Conservation (phyloP, 1,284 basidiomycete species). For the Puccinia polysora region DNA sequence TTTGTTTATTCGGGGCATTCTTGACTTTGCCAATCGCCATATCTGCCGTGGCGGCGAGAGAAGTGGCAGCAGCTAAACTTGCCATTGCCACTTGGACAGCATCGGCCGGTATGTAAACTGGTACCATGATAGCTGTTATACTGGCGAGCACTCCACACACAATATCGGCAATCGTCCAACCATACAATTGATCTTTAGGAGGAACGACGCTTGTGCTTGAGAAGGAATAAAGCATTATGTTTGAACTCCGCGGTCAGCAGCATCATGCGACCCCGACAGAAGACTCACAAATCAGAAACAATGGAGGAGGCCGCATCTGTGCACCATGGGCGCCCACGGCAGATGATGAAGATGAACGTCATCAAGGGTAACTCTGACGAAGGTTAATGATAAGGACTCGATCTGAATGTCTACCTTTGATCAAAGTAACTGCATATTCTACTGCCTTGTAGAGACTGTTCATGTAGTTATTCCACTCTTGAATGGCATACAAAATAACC, state of each 20-base stretch:
- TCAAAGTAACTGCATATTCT: slow-evolving; percentile 19
- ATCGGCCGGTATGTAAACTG: slow-evolving; percentile 32
- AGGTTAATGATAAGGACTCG: too few relatives aligned
- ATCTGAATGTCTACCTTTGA: slow-evolving; percentile 3
- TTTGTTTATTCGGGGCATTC: background rate
- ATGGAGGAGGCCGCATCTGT: slow-evolving; percentile 28
- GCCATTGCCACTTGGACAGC: slow-evolving; percentile 8
- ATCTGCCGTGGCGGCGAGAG: background rate
- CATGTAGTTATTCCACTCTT: slow-evolving; percentile 43
- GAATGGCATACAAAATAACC: slow-evolving; percentile 38
- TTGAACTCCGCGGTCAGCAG: background rate
- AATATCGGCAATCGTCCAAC: slow-evolving; percentile 22
- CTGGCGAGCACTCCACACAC: slow-evolving; percentile 30
- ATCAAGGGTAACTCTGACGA: background rate
- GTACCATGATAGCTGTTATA: slow-evolving; percentile 22
- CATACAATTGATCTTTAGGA: slow-evolving; percentile 10
- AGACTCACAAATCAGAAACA: slow-evolving; percentile 30
- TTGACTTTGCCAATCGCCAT: slow-evolving; percentile 1
- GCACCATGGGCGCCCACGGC: too few relatives aligned
- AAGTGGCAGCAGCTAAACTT: background rate
- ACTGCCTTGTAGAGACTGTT: slow-evolving; percentile 37
- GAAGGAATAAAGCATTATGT: background rate
- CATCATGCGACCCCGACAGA: background rate
- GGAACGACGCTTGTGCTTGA: slow-evolving; percentile 17
- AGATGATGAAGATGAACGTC: background rate